Conservation (phyloP, 139 green algal genomes). For the Haematococcus lacustris region DNA sequence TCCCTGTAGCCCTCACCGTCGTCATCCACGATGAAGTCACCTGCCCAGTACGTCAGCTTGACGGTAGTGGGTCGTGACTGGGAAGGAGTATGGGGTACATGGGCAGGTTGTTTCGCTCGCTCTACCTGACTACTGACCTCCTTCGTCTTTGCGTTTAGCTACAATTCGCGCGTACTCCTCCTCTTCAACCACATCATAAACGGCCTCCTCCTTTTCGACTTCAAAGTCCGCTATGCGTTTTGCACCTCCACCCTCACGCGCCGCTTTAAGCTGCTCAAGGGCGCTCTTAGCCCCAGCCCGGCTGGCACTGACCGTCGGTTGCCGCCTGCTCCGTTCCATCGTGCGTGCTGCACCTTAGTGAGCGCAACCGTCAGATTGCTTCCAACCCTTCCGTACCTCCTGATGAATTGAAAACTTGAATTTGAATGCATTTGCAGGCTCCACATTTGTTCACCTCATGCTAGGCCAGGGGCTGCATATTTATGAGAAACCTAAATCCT, state of each 20-base stretch:
- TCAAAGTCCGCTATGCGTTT: slow-evolving; percentile 60
- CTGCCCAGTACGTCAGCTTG: too few species aligned
- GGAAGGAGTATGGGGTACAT: too few species aligned
- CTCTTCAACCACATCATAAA: slow-evolving; percentile 90
- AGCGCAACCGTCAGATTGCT: too few species aligned
- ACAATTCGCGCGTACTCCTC: slow-evolving; percentile 81
- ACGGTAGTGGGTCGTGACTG: too few species aligned
- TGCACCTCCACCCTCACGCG: slow-evolving; percentile 18
- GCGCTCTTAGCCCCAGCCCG: slow-evolving; percentile 12
- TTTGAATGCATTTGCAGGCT: too few species aligned
- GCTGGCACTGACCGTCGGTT: neutral
- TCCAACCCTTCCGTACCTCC: too few species aligned
- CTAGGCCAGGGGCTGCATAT: too few species aligned
- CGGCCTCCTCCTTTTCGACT: slow-evolving; percentile 66
- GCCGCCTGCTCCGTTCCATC: neutral
- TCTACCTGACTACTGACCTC: slow-evolving; percentile 32
- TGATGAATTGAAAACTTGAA: too few species aligned
- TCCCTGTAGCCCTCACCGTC: slow-evolving; percentile 76
- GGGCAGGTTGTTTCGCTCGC: too few species aligned
- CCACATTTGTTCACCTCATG: too few species aligned
- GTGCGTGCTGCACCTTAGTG: too few species aligned
- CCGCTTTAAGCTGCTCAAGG: slow-evolving; percentile 30
- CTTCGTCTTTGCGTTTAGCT: slow-evolving; percentile 70
- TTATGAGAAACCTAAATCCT: too few species aligned
- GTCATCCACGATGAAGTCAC: slow-evolving; percentile 75